Evolutionary conservation across 768 basidiomycete genomes (phyloP).

Genomic region (Erythrobasidium yunnanense): DNA sequence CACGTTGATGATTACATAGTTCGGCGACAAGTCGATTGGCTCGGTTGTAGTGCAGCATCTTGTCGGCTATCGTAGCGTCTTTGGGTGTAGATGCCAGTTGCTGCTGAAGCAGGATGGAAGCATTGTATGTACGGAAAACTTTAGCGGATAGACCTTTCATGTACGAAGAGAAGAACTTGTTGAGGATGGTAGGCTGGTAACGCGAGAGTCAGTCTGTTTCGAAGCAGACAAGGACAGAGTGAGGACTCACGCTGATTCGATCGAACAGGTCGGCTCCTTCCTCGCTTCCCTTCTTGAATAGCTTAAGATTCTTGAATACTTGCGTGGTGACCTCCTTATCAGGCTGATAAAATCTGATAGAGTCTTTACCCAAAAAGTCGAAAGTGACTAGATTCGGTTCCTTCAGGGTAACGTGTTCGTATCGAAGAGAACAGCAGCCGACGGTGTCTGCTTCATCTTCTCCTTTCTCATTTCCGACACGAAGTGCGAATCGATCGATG

Average conservation of each 20-base stretch:
- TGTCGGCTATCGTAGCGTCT: slow-evolving; percentile 76
- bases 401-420: slow-evolving; percentile 87
- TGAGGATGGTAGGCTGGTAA: slow-evolving; percentile 64
- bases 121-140: slow-evolving; percentile 99
- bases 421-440: slow-evolving; percentile 93
- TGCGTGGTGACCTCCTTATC: slow-evolving; percentile 76
- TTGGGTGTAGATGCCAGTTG: slow-evolving; percentile 66
- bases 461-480: slow-evolving; percentile 98
- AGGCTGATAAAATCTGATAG: slow-evolving; percentile 84
- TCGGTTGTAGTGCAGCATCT: slow-evolving; percentile 90
- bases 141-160: slow-evolving; percentile 99
- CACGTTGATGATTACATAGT: slow-evolving; percentile 96
- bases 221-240: not conserved
- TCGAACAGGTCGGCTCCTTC: slow-evolving; percentile 82
- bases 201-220: not conserved
- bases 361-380: slow-evolving; percentile 98
- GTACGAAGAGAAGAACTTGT: slow-evolving; percentile 81
- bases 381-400: slow-evolving; percentile 79
- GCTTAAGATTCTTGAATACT: slow-evolving; percentile 94
- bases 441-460: slow-evolving; percentile 99
- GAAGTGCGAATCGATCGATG: slow-evolving; percentile 89
- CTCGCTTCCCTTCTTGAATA: slow-evolving; percentile 86
- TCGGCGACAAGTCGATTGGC: slow-evolving; percentile 96
- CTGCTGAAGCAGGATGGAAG: slow-evolving; percentile 87
- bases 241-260: slow-evolving; percentile 67